Conservation (phyloP, 257 asterid genomes). For the Nicotiana sylvestris region DNA sequence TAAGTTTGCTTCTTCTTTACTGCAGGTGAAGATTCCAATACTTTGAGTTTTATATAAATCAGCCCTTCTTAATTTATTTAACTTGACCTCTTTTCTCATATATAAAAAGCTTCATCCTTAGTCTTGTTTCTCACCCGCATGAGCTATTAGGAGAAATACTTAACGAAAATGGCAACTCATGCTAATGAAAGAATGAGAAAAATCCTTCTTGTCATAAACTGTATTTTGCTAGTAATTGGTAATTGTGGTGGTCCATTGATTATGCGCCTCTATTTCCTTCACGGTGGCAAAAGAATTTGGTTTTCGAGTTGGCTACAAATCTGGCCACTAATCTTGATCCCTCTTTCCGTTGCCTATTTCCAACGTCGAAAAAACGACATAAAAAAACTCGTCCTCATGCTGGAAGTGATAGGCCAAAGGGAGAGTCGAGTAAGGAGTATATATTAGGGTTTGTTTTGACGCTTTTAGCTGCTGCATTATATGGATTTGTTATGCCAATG, state of each 20-base stretch:
- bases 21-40: too few species aligned
- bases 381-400: slow-evolving; percentile 13
- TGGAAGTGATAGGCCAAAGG: slow-evolving; percentile 18
- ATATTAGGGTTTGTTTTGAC: slow-evolving; percentile 23
- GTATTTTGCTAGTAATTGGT: slow-evolving; percentile 23
- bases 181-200: slow-evolving; percentile 1
- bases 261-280: slow-evolving; percentile 30
- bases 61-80: too few species aligned
- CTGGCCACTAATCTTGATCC: slow-evolving; percentile 29
- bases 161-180: slow-evolving; percentile 11
- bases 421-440: slow-evolving; percentile 14
- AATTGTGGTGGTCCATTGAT: slow-evolving; percentile 28
- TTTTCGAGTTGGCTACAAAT: slow-evolving; percentile 26
- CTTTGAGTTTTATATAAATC: too few species aligned
- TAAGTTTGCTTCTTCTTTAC: too few species aligned
- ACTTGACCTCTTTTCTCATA: too few species aligned
- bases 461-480: slow-evolving; percentile 20
- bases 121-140: too few species aligned
- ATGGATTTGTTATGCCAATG: slow-evolving; percentile 23
- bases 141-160: too few species aligned
- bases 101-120: too few species aligned
- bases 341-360: slow-evolving; percentile 17
- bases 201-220: slow-evolving; percentile 22
- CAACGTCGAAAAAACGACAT: slow-evolving; percentile 10
- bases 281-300: slow-evolving; percentile 34